Evolutionary conservation across 2,329 filamentous ascomycete species (phyloP).

Genomic region (Teratosphaeria pseudoeucalypti): DNA sequence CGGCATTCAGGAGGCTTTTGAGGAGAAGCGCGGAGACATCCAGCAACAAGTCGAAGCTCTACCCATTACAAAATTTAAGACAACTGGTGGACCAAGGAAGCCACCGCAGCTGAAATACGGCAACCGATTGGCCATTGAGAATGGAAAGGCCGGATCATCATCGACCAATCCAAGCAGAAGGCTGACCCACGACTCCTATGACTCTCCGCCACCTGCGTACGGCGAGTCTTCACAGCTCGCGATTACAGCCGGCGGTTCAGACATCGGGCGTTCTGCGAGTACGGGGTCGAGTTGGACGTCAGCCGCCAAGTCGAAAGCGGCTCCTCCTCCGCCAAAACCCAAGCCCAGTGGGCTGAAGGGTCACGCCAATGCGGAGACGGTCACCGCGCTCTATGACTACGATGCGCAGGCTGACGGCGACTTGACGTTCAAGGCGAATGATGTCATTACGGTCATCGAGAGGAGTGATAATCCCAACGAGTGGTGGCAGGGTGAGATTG

Average conservation of each 20-base stretch:
- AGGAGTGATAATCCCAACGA: slow-evolving; percentile 77
- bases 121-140: slow-evolving; percentile 23
- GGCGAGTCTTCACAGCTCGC: not conserved
- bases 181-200: slow-evolving; percentile 14
- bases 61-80: slow-evolving; percentile 83
- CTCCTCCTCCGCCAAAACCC: slow-evolving; percentile 41
- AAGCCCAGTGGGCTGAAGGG: slow-evolving; percentile 64
- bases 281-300: slow-evolving; percentile 31
- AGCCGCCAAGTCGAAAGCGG: slow-evolving; percentile 38
- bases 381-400: slow-evolving; percentile 90
- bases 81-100: slow-evolving; percentile 57
- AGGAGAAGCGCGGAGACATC: slow-evolving; percentile 77
- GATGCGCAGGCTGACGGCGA: slow-evolving; percentile 92
- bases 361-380: slow-evolving; percentile 55
- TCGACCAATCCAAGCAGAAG: slow-evolving; percentile 6
- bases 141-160: slow-evolving; percentile 9
- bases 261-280: slow-evolving; percentile 23
- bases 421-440: slow-evolving; percentile 77
- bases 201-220: slow-evolving; percentile 21
- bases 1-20: slow-evolving; percentile 85
- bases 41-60: slow-evolving; percentile 76
- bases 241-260: slow-evolving; percentile 4
- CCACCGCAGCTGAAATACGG: slow-evolving; percentile 41
- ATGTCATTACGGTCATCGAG: slow-evolving; percentile 77
- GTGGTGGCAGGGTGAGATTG: slow-evolving; percentile 84